These are phyloP conservation scores for Allium sativum DNA, from an alignment of 106 monocot genomes.

Conservation along the genomic window DNA sequence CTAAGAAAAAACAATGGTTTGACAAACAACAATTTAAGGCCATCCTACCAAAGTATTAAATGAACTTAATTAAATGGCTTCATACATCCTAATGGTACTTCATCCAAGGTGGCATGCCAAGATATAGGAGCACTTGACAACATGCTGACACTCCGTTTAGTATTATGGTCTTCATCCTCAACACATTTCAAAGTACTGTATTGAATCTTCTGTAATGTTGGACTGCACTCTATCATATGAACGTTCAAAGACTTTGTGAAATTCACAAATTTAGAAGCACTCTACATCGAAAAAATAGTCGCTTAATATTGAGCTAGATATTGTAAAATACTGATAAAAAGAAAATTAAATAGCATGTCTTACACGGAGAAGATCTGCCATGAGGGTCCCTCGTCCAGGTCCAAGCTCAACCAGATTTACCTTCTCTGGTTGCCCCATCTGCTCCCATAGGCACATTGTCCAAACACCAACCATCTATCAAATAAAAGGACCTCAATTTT, in stretches of 20 bases:
- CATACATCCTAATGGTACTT: slow-evolving; percentile 89
- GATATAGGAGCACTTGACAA: slow-evolving; percentile 38
- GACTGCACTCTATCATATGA: slow-evolving; percentile 93
- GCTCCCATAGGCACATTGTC: slow-evolving; percentile 94
- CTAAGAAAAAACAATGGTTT: too few species aligned
- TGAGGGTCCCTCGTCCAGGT: slow-evolving; percentile 89
- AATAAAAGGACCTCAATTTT: slow-evolving; percentile 2
- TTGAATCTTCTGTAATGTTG: slow-evolving; percentile 72
- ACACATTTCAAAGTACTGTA: slow-evolving; percentile 54
- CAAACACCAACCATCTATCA: slow-evolving; percentile 90
- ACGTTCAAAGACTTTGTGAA: slow-evolving; percentile 69
- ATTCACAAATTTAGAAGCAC: slow-evolving; percentile 64
- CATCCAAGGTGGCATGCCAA: slow-evolving; percentile 78
- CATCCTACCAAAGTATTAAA: slow-evolving; percentile 1
- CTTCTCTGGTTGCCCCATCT: slow-evolving; percentile 70
- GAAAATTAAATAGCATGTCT: slow-evolving; percentile 1
- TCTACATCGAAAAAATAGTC: slow-evolving; percentile 33
- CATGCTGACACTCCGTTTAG: slow-evolving; percentile 26
- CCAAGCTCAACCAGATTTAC: slow-evolving; percentile 91
- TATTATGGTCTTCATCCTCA: slow-evolving; percentile 20
- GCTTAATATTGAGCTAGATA: not conserved
- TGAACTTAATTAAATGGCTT: slow-evolving; percentile 7
- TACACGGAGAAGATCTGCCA: slow-evolving; percentile 95
- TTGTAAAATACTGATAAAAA: not conserved
- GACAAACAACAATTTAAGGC: not conserved